These are phyloP conservation scores for Fraxinus albicans DNA, from an alignment of 305 asterid species.

Conservation along the genomic window DNA sequence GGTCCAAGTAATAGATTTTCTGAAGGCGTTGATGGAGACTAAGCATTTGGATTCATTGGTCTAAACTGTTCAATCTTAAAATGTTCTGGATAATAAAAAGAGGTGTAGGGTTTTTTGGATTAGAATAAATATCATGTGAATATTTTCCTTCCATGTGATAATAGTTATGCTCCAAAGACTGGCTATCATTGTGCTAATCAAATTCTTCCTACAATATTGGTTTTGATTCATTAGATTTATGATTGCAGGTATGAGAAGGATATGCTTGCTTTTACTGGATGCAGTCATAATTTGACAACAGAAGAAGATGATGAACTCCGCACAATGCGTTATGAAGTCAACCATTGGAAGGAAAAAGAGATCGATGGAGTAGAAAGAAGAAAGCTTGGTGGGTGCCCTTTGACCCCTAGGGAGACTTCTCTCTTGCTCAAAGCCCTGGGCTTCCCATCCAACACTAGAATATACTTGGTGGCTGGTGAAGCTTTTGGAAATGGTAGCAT, in stretches of 20 bases:
- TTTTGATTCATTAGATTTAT: not conserved
- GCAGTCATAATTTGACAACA: constrained; percentile 87
- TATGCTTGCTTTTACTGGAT: constrained; percentile 98
- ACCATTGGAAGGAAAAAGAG: constrained; percentile 99
- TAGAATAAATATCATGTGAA: not conserved
- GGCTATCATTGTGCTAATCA: not conserved
- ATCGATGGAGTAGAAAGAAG: constrained; percentile 80
- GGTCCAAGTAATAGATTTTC: not conserved
- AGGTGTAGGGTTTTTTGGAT: not conserved
- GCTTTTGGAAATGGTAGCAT: constrained; percentile 92
- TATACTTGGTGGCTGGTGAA: constrained; percentile 96
- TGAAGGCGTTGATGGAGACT: not conserved
- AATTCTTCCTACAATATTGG: not conserved
- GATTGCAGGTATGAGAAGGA: constrained; percentile 90
- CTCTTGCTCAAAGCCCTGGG: constrained; percentile 83
- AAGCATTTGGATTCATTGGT: not conserved
- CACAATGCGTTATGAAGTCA: constrained; percentile 79
- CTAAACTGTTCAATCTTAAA: not conserved
- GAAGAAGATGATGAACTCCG: constrained; percentile 87
- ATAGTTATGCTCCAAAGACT: not conserved
- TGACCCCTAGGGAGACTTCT: constrained; percentile 93
- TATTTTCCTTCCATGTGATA: not conserved
- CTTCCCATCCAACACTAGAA: constrained; percentile 70
- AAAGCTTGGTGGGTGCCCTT: constrained; percentile 87
- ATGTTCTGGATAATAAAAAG: not conserved